Conservation (phyloP, 2,329 filamentous ascomycete genomes). For the Lomentospora prolificans region DNA sequence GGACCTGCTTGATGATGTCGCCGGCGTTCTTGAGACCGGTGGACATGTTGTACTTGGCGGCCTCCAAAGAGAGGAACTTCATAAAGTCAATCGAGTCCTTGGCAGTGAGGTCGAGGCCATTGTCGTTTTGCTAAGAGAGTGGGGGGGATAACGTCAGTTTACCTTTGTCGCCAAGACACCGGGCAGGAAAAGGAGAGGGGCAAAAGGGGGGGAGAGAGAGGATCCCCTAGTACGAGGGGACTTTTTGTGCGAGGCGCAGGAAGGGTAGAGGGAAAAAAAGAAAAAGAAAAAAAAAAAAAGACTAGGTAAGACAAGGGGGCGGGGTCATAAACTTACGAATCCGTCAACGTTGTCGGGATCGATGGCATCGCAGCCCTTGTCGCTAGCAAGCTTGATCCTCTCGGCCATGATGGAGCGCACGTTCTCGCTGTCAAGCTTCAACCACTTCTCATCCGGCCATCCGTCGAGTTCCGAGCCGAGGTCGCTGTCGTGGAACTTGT, state of each 20-base stretch:
- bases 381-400: constrained; percentile 46
- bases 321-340: constrained; percentile 31
- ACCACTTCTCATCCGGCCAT: constrained; percentile 60
- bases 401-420: constrained; percentile 56
- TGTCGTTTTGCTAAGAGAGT: constrained; percentile 48
- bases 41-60: constrained; percentile 43
- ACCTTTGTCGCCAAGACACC: too few relatives aligned
- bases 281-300: neutral
- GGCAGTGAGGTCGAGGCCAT: constrained; percentile 49
- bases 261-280: too few relatives aligned
- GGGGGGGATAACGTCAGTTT: neutral
- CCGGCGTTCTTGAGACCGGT: constrained; percentile 62
- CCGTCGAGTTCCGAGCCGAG: constrained; percentile 48
- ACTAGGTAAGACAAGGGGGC: neutral
- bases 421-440: constrained; percentile 44
- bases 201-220: neutral
- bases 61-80: constrained; percentile 46
- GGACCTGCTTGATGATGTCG: constrained; percentile 40
- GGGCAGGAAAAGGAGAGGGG: neutral
- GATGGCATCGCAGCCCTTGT: constrained; percentile 58
- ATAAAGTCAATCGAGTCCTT: constrained; percentile 49
- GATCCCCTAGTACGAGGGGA: too few relatives aligned
- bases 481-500: constrained; percentile 43
- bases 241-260: too few relatives aligned
- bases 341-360: constrained; percentile 65